A percentile compares a stretch with the other conserved stretches of the same genome.
Evolutionary conservation across 2,329 filamentous ascomycete species (phyloP).

Genomic region (Penicillium palitans): DNA sequence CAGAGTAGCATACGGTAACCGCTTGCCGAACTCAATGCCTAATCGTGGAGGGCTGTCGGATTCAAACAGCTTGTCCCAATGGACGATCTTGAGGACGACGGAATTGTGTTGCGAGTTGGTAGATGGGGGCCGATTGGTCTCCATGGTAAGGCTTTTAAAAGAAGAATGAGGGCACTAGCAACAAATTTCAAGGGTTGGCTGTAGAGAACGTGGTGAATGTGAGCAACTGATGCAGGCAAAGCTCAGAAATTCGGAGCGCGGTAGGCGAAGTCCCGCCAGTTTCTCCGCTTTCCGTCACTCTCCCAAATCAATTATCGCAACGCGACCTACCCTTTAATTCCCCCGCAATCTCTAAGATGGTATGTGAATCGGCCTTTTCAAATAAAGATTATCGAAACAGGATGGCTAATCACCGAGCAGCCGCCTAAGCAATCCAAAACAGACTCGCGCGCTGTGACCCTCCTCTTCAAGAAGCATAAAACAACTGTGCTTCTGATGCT

Average conservation of each 20-base stretch:
- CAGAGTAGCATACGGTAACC: slow-evolving; percentile 64
- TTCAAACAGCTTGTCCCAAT: slow-evolving; percentile 42
- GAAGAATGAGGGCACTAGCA: background rate
- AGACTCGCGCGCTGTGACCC: slow-evolving; percentile 58
- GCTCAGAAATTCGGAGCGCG: slow-evolving; percentile 14
- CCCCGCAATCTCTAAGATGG: slow-evolving; percentile 15
- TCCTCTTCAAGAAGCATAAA: slow-evolving; percentile 72
- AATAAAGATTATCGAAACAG: background rate
- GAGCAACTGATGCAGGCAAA: slow-evolving; percentile 2
- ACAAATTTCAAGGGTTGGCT: no score
- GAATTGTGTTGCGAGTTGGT: slow-evolving; percentile 22
- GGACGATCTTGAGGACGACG: slow-evolving; percentile 30
- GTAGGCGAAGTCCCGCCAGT: slow-evolving; percentile 7
- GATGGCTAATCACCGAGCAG: slow-evolving; percentile 7
- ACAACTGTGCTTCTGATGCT: slow-evolving; percentile 70
- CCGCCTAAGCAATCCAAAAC: slow-evolving; percentile 22
- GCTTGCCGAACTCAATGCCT: slow-evolving; percentile 64
- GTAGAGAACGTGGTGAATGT: background rate
- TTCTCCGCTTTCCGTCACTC: slow-evolving; percentile 23
- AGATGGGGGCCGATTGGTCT: slow-evolving; percentile 8
- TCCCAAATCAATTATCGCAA: background rate
- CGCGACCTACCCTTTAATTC: background rate
- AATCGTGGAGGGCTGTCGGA: slow-evolving; percentile 47
- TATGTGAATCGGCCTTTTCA: background rate
- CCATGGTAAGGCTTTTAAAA: slow-evolving; percentile 16